Evolutionary conservation across 345 rosid species (phyloP), one percentile per base, ranked within the genome.

Genomic region (Pistacia vera): DNA sequence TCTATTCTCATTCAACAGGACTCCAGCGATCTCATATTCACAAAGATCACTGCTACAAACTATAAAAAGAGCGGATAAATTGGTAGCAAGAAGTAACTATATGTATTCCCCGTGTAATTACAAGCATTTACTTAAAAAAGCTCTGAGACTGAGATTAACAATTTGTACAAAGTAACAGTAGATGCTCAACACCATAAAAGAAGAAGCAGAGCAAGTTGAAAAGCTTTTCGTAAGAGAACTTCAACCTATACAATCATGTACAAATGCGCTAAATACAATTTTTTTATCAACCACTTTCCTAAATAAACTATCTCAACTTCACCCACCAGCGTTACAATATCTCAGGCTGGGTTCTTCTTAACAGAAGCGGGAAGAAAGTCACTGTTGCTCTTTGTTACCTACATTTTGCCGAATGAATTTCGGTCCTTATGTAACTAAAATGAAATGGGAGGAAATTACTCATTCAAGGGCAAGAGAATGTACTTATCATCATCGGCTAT

Each of bases 181-280:
- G 52, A 8, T 66, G 30, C 30, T 49, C 57, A 54, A 16, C 16
- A 54, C 57, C 57, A 54, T 41, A 41, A 58, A 20, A 22, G 33
- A 25, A 5, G 70, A 51, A 28, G 66, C 10, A 16, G n/a, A 60
- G 17, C 8, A 68, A 13, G 18, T 11, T 49, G 68, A 22, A 14
- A 59, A 62, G 56, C 35, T 52, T 76, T n/a, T 70, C 5, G 54
- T 68, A 22, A 54, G 30, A 60, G 63, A 72, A 72, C 66, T 62
- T 66, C 59, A 57, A 76, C 66, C 77, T 87, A 78, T 85, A 83
- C 88, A 84, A 46, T 67, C 75, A 85, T 83, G 63, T 84, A 84
- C 87, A 81, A 63, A 65, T 77, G 78, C 46, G 71, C 73, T 77
- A 75, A 65, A 79, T 81, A 83, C 82, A 80, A 75, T 68, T 75